Evolutionary conservation across 78 protist genomes (phyloP).

Genomic region (Polysphondylium violaceum): DNA sequence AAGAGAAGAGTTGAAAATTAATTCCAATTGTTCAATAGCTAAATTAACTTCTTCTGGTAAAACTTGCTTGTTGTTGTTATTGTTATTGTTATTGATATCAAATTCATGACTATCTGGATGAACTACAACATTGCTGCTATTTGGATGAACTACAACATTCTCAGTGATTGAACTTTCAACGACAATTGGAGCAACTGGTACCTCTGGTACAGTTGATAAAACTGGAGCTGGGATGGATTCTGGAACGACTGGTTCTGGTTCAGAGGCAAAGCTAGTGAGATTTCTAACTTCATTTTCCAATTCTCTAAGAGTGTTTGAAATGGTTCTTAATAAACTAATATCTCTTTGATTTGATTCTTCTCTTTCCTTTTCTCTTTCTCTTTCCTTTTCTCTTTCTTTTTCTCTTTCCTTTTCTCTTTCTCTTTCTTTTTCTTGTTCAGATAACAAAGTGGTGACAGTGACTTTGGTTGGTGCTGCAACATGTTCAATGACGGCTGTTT

Average conservation of each 20-base stretch:
- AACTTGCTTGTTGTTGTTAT: neutral
- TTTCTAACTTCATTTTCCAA: constrained; percentile 61
- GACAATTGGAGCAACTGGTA: neutral
- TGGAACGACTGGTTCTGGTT: neutral
- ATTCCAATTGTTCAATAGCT: constrained; percentile 63
- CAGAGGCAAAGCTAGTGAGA: neutral
- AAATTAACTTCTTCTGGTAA: constrained; percentile 25
- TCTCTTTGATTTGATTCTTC: constrained; percentile 20
- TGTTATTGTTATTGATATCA: neutral
- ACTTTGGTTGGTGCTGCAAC: neutral
- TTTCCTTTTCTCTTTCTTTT: neutral
- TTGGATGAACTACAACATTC: neutral
- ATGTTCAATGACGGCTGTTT: neutral
- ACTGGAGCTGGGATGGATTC: constrained; percentile 1
- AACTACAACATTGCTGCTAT: neutral
- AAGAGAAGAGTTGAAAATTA: constrained; percentile 25
- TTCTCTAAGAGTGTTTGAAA: constrained; percentile 59
- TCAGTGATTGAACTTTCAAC: neutral
- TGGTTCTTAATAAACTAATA: constrained; percentile 10
- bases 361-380: neutral
- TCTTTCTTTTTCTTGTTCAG: neutral
- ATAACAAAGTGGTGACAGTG: constrained; percentile 13
- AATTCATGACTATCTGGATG: neutral
- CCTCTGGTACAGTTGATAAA: neutral
- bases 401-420: constrained; percentile 8